Conservation (phyloP, 2,329 filamentous ascomycete genomes). For the Monosporascus sp. region DNA sequence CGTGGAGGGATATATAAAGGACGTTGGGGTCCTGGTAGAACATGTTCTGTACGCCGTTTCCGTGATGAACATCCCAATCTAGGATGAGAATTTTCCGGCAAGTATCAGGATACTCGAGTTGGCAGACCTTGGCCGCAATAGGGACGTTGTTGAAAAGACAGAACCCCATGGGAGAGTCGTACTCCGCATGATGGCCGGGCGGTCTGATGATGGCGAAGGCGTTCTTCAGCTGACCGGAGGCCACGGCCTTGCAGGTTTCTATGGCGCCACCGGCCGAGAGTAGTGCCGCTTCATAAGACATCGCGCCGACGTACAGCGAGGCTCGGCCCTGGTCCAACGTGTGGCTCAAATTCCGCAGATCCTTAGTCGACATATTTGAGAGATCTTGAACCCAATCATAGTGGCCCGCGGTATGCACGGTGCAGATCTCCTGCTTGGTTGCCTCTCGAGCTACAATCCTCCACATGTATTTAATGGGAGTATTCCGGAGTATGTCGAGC, state of each 20-base stretch:
- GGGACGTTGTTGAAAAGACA: slow-evolving; percentile 98
- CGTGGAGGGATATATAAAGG: slow-evolving; percentile 90
- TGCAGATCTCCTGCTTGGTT: slow-evolving; percentile 70
- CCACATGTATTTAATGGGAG: slow-evolving; percentile 60
- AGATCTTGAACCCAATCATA: slow-evolving; percentile 68
- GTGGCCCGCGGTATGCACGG: slow-evolving; percentile 73
- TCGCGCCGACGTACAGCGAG: slow-evolving; percentile 76
- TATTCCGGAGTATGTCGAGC: slow-evolving; percentile 42
- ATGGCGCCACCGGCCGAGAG: slow-evolving; percentile 90
- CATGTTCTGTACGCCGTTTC: slow-evolving; percentile 93
- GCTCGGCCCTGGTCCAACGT: slow-evolving; percentile 59
- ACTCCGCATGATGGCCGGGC: slow-evolving; percentile 92
- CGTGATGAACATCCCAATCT: slow-evolving; percentile 80
- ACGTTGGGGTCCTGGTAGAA: slow-evolving; percentile 95
- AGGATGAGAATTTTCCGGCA: slow-evolving; percentile 90
- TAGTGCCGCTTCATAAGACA: slow-evolving; percentile 75
- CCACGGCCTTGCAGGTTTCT: slow-evolving; percentile 90
- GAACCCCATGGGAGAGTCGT: slow-evolving; percentile 81
- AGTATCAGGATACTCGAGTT: slow-evolving; percentile 68
- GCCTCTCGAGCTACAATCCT: slow-evolving; percentile 76
- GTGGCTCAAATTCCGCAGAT: slow-evolving; percentile 63
- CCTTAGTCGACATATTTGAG: slow-evolving; percentile 48
- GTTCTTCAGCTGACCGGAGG: slow-evolving; percentile 79
- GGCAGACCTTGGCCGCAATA: slow-evolving; percentile 83
- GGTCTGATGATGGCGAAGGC: slow-evolving; percentile 93